Conservation (phyloP, 2,329 filamentous ascomycete species). For the Aspergillus hortae region DNA sequence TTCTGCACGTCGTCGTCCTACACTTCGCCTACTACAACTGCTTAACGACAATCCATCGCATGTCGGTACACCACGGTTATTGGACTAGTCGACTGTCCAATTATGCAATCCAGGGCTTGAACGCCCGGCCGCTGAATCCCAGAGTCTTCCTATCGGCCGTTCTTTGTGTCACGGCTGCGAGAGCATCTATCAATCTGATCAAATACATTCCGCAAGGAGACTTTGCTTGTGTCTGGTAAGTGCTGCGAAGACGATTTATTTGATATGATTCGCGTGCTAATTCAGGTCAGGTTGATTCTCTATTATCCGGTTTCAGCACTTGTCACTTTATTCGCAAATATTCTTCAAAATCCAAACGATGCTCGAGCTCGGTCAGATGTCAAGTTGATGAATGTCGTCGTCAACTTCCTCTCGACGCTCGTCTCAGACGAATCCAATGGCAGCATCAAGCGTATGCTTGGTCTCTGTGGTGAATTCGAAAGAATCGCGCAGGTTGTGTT, state of each 20-base stretch:
- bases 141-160: slow-evolving; percentile 91
- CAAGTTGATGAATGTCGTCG: slow-evolving; percentile 86
- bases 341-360: slow-evolving; percentile 91
- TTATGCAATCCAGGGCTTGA: slow-evolving; percentile 90
- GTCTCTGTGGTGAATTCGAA: slow-evolving; percentile 93
- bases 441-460: slow-evolving; percentile 88
- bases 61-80: slow-evolving; percentile 97
- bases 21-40: slow-evolving; percentile 99
- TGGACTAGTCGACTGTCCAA: slow-evolving; percentile 96
- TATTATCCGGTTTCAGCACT: slow-evolving; percentile 96
- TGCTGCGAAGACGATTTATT: slow-evolving; percentile 10
- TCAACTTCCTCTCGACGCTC: slow-evolving; percentile 84
- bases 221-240: slow-evolving; percentile 90
- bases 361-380: slow-evolving; percentile 83
- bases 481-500: slow-evolving; percentile 87
- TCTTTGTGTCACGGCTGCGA: slow-evolving; percentile 85
- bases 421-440: slow-evolving; percentile 87
- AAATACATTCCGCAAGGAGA: slow-evolving; percentile 97
- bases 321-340: slow-evolving; percentile 93
- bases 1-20: slow-evolving; percentile 87
- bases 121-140: slow-evolving; percentile 85
- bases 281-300: slow-evolving; percentile 65
- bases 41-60: slow-evolving; percentile 93
- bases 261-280: slow-evolving; percentile 8
- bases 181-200: slow-evolving; percentile 87